A percentile compares a stretch with the other conserved stretches of the same genome.
These are phyloP conservation scores for Penicillium sp. DNA, from an alignment of 2,329 filamentous ascomycete genomes.

Conservation along the genomic window DNA sequence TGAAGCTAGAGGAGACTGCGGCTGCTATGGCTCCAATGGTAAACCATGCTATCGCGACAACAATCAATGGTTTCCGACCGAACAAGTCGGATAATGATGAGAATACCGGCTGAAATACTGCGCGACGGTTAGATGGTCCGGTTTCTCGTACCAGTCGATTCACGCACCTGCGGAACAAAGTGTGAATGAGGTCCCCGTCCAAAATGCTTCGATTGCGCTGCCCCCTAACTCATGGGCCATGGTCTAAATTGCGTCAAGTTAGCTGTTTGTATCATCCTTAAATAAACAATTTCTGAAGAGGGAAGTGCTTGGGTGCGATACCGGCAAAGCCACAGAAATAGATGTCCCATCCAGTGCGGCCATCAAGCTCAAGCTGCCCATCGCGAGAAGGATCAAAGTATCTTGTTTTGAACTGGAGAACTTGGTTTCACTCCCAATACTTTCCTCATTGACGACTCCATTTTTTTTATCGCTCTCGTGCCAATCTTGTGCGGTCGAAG, in stretches of 20 bases:
- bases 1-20: constrained; percentile 46
- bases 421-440: neutral
- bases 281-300: neutral
- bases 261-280: neutral
- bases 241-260: constrained; percentile 29
- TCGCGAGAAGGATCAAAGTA: neutral
- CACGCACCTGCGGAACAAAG: constrained; percentile 55
- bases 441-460: neutral
- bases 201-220: constrained; percentile 63
- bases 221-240: constrained; percentile 54
- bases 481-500: neutral
- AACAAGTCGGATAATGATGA: constrained; percentile 47
- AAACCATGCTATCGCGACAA: constrained; percentile 48
- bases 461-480: neutral
- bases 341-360: constrained; percentile 66
- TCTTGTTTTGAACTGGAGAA: neutral
- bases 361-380: constrained; percentile 56
- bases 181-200: constrained; percentile 68
- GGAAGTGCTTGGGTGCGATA: constrained; percentile 16
- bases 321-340: constrained; percentile 59
- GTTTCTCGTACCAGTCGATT: too few relatives aligned
- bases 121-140: neutral
- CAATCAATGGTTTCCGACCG: constrained; percentile 47
- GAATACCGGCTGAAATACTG: constrained; percentile 1
- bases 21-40: constrained; percentile 53